Percentiles rank a stretch among this genome's conserved stretches.
phyloP scores from a whole-genome alignment of 1,139 yeast species.

The Martiniozyma asiatica region DNA sequence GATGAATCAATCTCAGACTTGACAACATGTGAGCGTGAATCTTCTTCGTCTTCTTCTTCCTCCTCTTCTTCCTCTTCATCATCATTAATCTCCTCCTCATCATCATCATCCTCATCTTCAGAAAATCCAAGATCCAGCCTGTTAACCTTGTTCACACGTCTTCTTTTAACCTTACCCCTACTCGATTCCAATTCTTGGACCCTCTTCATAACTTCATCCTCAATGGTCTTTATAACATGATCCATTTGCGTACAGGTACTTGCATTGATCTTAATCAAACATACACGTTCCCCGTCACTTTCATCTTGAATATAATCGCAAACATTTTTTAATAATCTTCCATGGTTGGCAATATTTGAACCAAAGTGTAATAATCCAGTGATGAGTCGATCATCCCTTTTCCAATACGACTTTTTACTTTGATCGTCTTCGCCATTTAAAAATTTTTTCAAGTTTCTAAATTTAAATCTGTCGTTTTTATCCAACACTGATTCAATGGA shows the following conservation, averaged over 20 bases:
- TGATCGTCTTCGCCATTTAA: too few relatives aligned
- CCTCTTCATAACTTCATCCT: constrained; percentile 5
- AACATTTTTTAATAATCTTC: constrained; percentile 34
- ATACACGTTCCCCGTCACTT: constrained; percentile 8
- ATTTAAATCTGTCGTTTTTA: constrained; percentile 29
- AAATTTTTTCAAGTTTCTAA: constrained; percentile 25
- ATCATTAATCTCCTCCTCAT: constrained; percentile 1
- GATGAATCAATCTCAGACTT: too few relatives aligned
- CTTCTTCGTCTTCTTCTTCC: constrained; percentile 12
- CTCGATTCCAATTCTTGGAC: constrained; percentile 8
- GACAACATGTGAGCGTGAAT: too few relatives aligned
- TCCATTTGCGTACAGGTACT: constrained; percentile 6
- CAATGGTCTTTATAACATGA: constrained; percentile 8
- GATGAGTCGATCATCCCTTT: constrained; percentile 22
- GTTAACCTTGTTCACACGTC: constrained; percentile 6
- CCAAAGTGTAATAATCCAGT: constrained; percentile 40
- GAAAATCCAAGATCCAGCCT: constrained; percentile 6
- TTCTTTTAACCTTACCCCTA: constrained; percentile 12
- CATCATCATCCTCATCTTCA: neutral
- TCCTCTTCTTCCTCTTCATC: constrained; percentile 10
- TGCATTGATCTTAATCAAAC: constrained; percentile 18
- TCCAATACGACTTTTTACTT: constrained; percentile 5
- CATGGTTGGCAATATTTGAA: constrained; percentile 46
- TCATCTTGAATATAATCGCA: constrained; percentile 18
- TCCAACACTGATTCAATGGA: constrained; percentile 29